Base-by-base conservation (phyloP, 345 rosid genomes). In the Populus ilicifolia region DNA sequence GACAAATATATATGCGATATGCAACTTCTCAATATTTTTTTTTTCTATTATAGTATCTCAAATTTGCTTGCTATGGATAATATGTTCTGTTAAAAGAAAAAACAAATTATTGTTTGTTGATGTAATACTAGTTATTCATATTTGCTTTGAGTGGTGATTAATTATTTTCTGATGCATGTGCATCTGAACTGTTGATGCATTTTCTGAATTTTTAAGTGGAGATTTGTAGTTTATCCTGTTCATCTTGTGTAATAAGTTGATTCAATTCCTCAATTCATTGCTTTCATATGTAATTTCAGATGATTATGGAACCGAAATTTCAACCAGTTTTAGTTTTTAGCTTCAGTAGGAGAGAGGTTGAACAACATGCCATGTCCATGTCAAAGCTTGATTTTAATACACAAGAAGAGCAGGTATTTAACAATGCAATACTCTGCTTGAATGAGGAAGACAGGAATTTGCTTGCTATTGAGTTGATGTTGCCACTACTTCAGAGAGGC, bases 301-400 rank as follows among this genome's bases (percentile, higher is more conserved):
- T 96, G 99, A 93, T 93, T 71, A 93, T 91, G 99, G 98, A 96
- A 77, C 85, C 94, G 50, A 89, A 91, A 76, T 93, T 93, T 87
- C 90, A 96, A 73, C 99, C 99, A 17, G 98, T 96, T 79, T 93
- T 96, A 81, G 93, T 93, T 81, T 96, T 96, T 85, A 96, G 98
- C 88, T 96, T 96, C 85, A 96, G 99, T 87, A 92, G 98, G 87
- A 91, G 99, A 85, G 99, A 93, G 80, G 92, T 97, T 76, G 99
- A 96, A 80, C 93, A 96, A 69, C 96, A 93, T 86, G 99, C 99
- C 56, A 88, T 93, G 94, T 96, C 96, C 67, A 93, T 96, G 98
- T 89, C 97, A 68, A 96, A 92, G 87, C 99, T 96, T 74, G 98
- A 96, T 87, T 96, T 93, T 83, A 93, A 93, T 87, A 88, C 94